These are phyloP conservation scores for Ustilago bromivora DNA, from an alignment of 1,284 basidiomycete genomes.

Conservation along the genomic window DNA sequence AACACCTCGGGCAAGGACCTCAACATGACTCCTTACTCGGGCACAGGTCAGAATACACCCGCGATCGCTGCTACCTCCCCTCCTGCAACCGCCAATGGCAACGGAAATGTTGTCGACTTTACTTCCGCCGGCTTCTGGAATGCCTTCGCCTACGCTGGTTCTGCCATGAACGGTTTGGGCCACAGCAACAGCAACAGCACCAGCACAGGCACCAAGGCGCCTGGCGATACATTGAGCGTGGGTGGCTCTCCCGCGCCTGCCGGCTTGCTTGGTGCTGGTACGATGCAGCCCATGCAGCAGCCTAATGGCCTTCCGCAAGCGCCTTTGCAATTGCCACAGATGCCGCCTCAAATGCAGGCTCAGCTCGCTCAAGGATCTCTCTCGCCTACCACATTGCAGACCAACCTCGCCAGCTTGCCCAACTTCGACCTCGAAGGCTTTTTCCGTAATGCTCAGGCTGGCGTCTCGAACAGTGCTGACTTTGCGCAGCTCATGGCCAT, in stretches of 20 bases:
- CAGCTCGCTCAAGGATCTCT: conserved; percentile 59
- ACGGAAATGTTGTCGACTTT: conserved; percentile 31
- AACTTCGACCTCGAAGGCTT: conserved; percentile 61
- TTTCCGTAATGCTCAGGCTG: conserved; percentile 55
- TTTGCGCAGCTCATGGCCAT: conserved; percentile 74
- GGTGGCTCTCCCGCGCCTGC: conserved; percentile 35
- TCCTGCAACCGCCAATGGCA: conserved; percentile 13
- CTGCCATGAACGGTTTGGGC: conserved; percentile 37
- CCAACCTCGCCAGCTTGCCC: conserved; percentile 62
- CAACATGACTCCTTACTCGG: conserved; percentile 52
- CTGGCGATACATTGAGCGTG: conserved; percentile 43
- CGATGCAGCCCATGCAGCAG: conserved; percentile 23
- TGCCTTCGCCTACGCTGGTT: conserved; percentile 42
- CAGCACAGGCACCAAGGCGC: conserved; percentile 46
- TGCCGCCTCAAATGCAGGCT: conserved; percentile 43
- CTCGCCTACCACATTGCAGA: conserved; percentile 56
- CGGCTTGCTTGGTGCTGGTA: conserved; percentile 11
- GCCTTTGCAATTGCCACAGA: conserved; percentile 24
- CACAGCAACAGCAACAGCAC: conserved; percentile 54
- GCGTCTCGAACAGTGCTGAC: conserved; percentile 59
- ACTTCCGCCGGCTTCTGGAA: conserved; percentile 53
- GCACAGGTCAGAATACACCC: conserved; percentile 50
- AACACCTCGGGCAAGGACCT: conserved; percentile 50
- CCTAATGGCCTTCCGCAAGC: conserved; percentile 18
- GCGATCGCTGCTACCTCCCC: conserved; percentile 32